Conservation (phyloP, 1,284 basidiomycete species). For the Cerrena zonata region DNA sequence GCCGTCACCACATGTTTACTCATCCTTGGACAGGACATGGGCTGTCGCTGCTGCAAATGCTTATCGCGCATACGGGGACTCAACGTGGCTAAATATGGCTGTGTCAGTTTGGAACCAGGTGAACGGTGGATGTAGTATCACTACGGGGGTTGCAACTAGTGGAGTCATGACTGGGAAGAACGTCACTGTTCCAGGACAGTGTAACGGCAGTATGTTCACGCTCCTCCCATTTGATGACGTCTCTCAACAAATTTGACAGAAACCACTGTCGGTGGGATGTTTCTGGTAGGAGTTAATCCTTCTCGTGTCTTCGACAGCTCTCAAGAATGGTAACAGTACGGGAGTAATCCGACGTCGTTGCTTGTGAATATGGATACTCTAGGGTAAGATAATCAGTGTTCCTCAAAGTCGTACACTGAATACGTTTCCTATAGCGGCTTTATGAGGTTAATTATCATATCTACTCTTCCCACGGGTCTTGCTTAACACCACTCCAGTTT, state of each 20-base stretch:
- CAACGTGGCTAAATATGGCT: constrained; percentile 8
- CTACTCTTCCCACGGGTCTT: no score
- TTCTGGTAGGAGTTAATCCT: constrained; percentile 1
- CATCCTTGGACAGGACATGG: constrained; percentile 4
- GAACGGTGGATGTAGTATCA: neutral
- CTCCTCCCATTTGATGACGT: neutral
- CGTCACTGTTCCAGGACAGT: constrained; percentile 1
- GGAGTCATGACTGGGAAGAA: neutral
- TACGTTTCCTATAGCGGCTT: neutral
- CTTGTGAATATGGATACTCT: constrained; percentile 2
- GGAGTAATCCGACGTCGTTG: neutral
- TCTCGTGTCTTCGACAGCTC: neutral
- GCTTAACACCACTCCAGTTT: constrained; percentile 4
- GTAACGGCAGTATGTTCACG: constrained; percentile 2
- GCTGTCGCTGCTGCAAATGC: constrained; percentile 8
- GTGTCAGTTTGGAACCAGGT: constrained; percentile 7
- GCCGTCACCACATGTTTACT: neutral
- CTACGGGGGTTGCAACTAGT: neutral
- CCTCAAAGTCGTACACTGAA: neutral
- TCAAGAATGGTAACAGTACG: neutral
- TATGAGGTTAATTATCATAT: no score
- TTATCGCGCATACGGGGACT: constrained; percentile 10
- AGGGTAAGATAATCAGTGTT: constrained; percentile 1
- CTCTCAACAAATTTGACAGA: neutral
- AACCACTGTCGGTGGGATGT: constrained; percentile 4